Base-by-base conservation (phyloP, 345 rosid species). In the Hypericum androsaemum region DNA sequence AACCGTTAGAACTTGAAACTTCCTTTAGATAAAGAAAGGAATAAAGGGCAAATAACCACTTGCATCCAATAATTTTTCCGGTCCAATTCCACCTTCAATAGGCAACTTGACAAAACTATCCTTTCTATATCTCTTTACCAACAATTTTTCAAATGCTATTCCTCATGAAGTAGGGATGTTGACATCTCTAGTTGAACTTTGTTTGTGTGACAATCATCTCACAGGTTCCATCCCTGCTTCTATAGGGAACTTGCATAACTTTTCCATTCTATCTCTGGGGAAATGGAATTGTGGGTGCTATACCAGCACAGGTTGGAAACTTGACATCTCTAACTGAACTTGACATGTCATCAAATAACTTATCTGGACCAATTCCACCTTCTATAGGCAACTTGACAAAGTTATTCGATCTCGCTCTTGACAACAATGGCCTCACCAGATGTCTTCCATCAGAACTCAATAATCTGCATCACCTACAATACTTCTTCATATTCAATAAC, bases 91-190 rank as follows among this genome's bases (percentile, higher is more conserved):
- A 2, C 5, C 44, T 13, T 53, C 68, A 0, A 1, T 59, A 4
- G 56, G 41, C 8, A 11, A 51, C 7, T 28, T 62, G 11, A 50
- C 1, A 4, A 0, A 43, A 5, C 35, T 71, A 42, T 3, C 54
- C 32, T 2, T 0, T 8, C 35, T 64, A 2, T 15, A 0, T 14
- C 58, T 57, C 6, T 2, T 15, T 0, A 35, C n/a, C 0, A 74
- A 70, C 50, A 12, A 42, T 10, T 51, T 70, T 22, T 60, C 67
- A 0, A 70, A 75, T 9, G 7, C 55, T 11, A 46, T 74, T 50
- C 73, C 68, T 13, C 8, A 35, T 9, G 59, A 55, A 13, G 43
- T 66, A 0, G 52, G 37, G 6, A 54, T 8, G 13, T 47, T 66
- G 2, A n/a, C n/a, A n/a, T n/a, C n/a, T n/a, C n/a, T n/a, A n/a